A percentile compares a stretch with the other conserved stretches of the same genome.
These are phyloP conservation scores for Psilocybe mexicana DNA, from an alignment of 1,284 basidiomycete genomes.

Conservation along the genomic window DNA sequence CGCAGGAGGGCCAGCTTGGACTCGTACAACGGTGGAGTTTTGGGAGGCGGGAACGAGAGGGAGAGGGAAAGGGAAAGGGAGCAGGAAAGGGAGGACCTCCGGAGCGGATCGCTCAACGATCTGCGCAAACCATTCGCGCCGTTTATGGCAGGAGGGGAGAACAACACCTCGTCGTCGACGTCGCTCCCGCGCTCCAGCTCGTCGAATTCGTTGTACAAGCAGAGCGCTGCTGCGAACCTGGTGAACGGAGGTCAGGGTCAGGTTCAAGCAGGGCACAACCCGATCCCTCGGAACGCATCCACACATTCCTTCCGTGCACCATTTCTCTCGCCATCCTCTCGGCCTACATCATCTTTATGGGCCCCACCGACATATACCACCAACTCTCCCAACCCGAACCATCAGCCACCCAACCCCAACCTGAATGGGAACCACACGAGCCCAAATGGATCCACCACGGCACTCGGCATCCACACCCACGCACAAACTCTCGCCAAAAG, in stretches of 20 bases:
- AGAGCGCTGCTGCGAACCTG: constrained; percentile 48
- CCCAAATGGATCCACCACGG: constrained; percentile 28
- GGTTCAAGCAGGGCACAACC: constrained; percentile 8
- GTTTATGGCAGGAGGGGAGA: constrained; percentile 40
- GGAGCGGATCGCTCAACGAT: constrained; percentile 22
- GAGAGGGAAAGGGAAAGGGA: constrained; percentile 2
- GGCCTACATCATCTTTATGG: constrained; percentile 61
- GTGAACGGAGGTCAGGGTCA: not conserved
- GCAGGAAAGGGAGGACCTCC: constrained; percentile 19
- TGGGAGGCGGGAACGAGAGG: not conserved
- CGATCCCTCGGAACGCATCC: constrained; percentile 37
- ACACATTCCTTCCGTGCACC: constrained; percentile 61
- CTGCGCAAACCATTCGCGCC: constrained; percentile 49
- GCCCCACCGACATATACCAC: constrained; percentile 48
- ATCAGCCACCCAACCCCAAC: constrained; percentile 25
- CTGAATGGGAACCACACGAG: no score
- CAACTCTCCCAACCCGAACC: constrained; percentile 12
- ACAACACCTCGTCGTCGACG: not conserved
- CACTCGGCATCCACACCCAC: constrained; percentile 32
- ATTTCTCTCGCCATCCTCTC: constrained; percentile 66
- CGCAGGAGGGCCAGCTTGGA: constrained; percentile 31
- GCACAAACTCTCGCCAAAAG: constrained; percentile 26
- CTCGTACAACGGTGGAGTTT: not conserved
- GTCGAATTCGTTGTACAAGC: constrained; percentile 43
- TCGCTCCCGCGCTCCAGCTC: constrained; percentile 22